Evolutionary conservation across 352 stramenopile genomes (phyloP), one percentile per base, ranked within the genome.

Genomic region (Phytophthora pseudosyringae): DNA sequence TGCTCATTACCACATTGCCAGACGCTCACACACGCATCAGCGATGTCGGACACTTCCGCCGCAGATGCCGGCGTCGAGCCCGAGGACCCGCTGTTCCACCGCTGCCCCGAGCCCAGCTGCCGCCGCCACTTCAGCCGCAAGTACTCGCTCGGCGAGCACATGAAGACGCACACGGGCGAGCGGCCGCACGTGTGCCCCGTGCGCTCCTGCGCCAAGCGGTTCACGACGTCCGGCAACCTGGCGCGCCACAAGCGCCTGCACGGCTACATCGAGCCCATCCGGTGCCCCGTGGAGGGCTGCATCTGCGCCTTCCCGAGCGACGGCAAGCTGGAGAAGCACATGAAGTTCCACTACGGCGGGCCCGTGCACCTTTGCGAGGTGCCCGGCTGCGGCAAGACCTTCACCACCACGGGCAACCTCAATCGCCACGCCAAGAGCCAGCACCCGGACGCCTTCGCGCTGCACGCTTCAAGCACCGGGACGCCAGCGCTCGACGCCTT

Each of bases 181-280:
- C 82, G 80, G 26, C 75, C 77, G 8, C 73, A 86, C 56, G 47
- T 79, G 12, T 87, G 78, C 21, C 67, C 75, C 5, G 51, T 72
- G 7, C 43, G 59, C 38, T 69, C 72, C 6, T 88, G 78, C 35
- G 59, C 59, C 56, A 88, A 88, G 60, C 64, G 78, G 28, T 86
- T 88, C 54, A 86, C 58, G 28, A 88, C 78, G 13, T 83, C 76
- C 1, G 78, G 78, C 6, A 88, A 87, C 44, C 54, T 87, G n/a
- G 78, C 78, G 25, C 49, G 78, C 8, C 78, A 87, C 64, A 83
- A 83, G 54, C 73, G 76, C 10, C 57, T 85, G 3, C 78, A 87
- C 48, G 70, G 66, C 0, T 74, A 61, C 65, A 80, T 77, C 52
- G 50, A 80, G 32, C 77, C 64, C 35, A 55, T 78, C 18, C n/a